Base-by-base conservation (phyloP, 75 land plant species). In the Cupressus sempervirens region DNA sequence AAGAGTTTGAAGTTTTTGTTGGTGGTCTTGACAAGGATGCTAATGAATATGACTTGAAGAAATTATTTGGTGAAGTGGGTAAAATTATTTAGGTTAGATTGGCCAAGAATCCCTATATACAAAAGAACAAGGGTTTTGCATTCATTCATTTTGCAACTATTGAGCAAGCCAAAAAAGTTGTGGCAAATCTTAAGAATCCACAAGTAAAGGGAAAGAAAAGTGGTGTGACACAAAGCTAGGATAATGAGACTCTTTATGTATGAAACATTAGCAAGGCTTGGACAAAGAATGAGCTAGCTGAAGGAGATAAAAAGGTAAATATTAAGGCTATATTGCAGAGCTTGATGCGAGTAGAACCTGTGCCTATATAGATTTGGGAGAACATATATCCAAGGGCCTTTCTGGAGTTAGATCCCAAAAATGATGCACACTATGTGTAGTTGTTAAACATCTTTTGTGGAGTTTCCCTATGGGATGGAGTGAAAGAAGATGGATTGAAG, bases 21-120 rank as follows among this genome's bases (percentile, higher is more conserved):
- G 92, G 92, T n/a, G 92, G 92, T 8, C 84, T 91, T 29, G 91
- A 90, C 80, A 89, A 88, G 84, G 91, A 91, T 34, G 89, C 91
- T 7, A 82, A 81, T 10, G 92, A 91, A 65, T 89, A 88, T 14
- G 92, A 91, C 83, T 68, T 91, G 76, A 81, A 76, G 86, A 84
- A 79, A 13, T 84, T 86, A 43, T 90, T 91, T 83, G 34, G 80
- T 72, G 77, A 84, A 26, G 88, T 88, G 52, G 92, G 92, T 13
- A 91, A 91, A 26, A 89, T 91, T 26, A 87, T 91, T 14, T 91
- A 91, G 83, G 85, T 91, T 74, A 87, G 92, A 26, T 76, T 91
- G 68, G 88, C 90, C 84, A 88, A 46, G 82, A 81, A 88, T 35
- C 84, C 91, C 14, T 81, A 72, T 79, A 88, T 91, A 35, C 80